Base-by-base conservation (phyloP, 2,329 filamentous ascomycete species). In the Penicillium griseofulvum region DNA sequence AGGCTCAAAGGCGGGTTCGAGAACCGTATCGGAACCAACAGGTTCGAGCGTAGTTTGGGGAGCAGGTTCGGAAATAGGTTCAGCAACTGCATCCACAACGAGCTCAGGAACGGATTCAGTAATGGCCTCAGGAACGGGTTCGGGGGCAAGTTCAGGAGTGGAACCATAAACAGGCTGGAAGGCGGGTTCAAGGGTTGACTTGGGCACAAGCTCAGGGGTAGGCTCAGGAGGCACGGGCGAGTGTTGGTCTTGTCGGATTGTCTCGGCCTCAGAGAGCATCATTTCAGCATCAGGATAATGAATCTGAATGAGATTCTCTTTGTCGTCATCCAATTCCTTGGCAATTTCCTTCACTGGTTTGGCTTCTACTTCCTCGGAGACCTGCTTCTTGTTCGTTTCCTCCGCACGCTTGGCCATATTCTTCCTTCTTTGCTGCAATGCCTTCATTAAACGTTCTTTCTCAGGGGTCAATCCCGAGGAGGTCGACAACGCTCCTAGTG, bases 361-460 rank as follows among this genome's bases (percentile, higher is more conserved):
- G 24, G 48, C 37, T 19, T 61, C 55, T 22, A 61, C 58, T 54
- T 39, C 44, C 19, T 60, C 58, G 4, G 43, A 42, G 38, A 51
- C 42, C 19, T 55, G 53, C 53, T 65, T 68, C 47, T 64, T 68
- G 53, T 68, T 69, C 19, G 59, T 64, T 50, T 69, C 59, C 41
- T 65, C 63, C 10, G 69, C 71, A 33, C 69, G 68, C 55, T 71
- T 73, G 36, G 69, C 71, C 69, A 87, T 86, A 72, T 91, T 91
- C 74, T 89, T 91, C 74, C 95, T 94, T 49, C 93, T 84, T 63
- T 97, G 75, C 73, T 97, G 89, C 76, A 97, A 82, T 8, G 94
- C 94, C 76, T 95, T 97, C 90, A 96, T 92, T 59, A 99, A 79
- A 52, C 94, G 83, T 57, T 90, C 86, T 76, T 95, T 97, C 72